Percentiles rank a stretch among this genome's conserved stretches.
Conservation (phyloP, 352 stramenopile species). For the Phytophthora parvispora region DNA sequence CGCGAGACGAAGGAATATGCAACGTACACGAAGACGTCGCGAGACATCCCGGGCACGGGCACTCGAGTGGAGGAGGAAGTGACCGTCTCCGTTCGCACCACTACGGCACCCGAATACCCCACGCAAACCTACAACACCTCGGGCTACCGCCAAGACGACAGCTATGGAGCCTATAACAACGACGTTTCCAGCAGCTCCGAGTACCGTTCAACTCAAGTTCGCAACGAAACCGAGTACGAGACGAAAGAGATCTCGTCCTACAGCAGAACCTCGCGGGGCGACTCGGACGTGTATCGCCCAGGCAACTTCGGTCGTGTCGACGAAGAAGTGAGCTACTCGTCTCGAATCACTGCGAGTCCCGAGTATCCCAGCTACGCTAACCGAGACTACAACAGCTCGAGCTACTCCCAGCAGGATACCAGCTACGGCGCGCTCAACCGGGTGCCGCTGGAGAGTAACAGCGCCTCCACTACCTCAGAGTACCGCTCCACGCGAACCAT, state of each 20-base stretch:
- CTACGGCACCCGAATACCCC: background rate
- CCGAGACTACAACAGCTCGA: no score
- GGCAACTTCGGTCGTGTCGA: background rate
- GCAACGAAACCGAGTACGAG: background rate
- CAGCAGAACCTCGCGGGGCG: background rate
- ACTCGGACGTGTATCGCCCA: background rate
- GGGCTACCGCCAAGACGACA: background rate
- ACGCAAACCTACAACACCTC: slow-evolving; percentile 1
- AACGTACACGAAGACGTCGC: background rate
- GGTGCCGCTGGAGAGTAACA: background rate
- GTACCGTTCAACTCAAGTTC: background rate
- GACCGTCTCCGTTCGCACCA: background rate
- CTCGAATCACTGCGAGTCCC: no score
- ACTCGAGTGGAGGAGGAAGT: background rate
- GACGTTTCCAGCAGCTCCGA: background rate
- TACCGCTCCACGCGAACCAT: background rate
- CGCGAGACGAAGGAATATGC: background rate
- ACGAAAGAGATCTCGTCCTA: background rate
- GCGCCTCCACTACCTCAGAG: background rate
- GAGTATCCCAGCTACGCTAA: no score
- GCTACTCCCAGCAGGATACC: background rate
- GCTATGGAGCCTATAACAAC: background rate
- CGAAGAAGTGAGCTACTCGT: background rate
- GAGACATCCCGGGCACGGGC: background rate
- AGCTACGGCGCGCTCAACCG: background rate